These are phyloP conservation scores for Nevesoporus exiguus DNA, from an alignment of 768 basidiomycete genomes.

Conservation along the genomic window DNA sequence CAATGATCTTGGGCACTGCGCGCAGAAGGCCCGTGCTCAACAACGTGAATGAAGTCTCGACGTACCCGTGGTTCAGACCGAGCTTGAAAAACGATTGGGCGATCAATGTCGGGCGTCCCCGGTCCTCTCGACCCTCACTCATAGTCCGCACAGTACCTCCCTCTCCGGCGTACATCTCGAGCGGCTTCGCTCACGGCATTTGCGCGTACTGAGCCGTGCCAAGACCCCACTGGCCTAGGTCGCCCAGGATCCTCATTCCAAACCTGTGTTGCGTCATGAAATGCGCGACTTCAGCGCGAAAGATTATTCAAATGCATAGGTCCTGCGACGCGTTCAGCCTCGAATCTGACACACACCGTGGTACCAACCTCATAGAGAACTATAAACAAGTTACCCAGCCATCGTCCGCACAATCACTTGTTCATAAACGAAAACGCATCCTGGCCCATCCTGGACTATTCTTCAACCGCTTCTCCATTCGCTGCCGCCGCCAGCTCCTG, in stretches of 20 bases:
- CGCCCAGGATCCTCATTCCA: constrained; percentile 98
- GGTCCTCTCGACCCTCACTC: constrained; percentile 53
- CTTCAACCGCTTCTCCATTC: constrained; percentile 21
- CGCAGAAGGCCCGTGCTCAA: constrained; percentile 94
- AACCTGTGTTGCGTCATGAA: constrained; percentile 97
- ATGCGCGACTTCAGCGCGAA: constrained; percentile 96
- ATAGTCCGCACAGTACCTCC: constrained; percentile 92
- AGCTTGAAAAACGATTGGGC: constrained; percentile 91
- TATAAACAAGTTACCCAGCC: constrained; percentile 99
- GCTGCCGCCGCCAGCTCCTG: constrained; percentile 35
- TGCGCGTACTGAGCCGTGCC: constrained; percentile 82
- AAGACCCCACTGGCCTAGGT: constrained; percentile 90
- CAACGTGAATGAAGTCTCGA: constrained; percentile 90
- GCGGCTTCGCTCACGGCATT: constrained; percentile 90
- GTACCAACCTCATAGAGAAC: constrained; percentile 88
- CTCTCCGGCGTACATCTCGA: constrained; percentile 97
- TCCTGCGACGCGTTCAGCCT: constrained; percentile 44
- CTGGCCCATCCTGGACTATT: constrained; percentile 26
- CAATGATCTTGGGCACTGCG: constrained; percentile 88
- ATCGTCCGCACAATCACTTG: constrained; percentile 94
- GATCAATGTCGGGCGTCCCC: constrained; percentile 73
- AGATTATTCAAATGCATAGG: constrained; percentile 97
- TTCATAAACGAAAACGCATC: constrained; percentile 91
- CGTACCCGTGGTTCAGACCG: constrained; percentile 88
- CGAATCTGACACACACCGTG: too few relatives aligned